These are phyloP conservation scores for Boletellus deceptivus DNA, from an alignment of 1,284 basidiomycete species.

Conservation along the genomic window DNA sequence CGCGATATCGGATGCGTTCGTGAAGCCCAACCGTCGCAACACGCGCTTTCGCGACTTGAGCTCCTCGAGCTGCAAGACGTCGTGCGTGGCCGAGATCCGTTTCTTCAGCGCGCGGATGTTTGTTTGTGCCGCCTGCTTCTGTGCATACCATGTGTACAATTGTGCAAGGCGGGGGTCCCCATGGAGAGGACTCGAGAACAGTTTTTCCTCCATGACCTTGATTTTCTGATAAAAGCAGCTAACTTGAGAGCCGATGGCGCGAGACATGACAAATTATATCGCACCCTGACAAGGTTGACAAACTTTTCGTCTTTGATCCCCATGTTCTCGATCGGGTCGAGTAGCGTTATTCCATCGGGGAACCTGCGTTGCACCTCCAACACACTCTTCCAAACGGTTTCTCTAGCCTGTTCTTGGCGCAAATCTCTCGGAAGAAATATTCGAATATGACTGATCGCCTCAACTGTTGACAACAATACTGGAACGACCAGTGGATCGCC, in stretches of 20 bases:
- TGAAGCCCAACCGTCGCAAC: constrained; percentile 89
- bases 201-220: constrained; percentile 78
- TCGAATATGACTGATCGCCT: constrained; percentile 85
- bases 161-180: constrained; percentile 73
- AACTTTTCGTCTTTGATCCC: constrained; percentile 95
- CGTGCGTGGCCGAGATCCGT: constrained; percentile 86
- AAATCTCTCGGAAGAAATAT: constrained; percentile 91
- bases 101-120: constrained; percentile 78
- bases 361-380: constrained; percentile 88
- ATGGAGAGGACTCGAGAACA: constrained; percentile 75
- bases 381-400: constrained; percentile 88
- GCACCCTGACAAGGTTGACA: constrained; percentile 79
- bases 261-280: background rate
- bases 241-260: constrained; percentile 3
- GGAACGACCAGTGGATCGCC: constrained; percentile 88
- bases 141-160: constrained; percentile 77
- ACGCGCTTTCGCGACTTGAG: constrained; percentile 96
- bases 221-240: constrained; percentile 71
- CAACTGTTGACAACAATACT: constrained; percentile 84
- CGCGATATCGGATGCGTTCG: constrained; percentile 86
- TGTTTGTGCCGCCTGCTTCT: constrained; percentile 73
- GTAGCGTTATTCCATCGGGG: constrained; percentile 80
- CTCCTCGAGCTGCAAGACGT: constrained; percentile 95
- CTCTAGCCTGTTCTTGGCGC: constrained; percentile 70
- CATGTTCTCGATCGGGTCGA: constrained; percentile 97